These are phyloP conservation scores for Chlorencoelia australis DNA, from an alignment of 2,329 filamentous ascomycete species.

Conservation along the genomic window DNA sequence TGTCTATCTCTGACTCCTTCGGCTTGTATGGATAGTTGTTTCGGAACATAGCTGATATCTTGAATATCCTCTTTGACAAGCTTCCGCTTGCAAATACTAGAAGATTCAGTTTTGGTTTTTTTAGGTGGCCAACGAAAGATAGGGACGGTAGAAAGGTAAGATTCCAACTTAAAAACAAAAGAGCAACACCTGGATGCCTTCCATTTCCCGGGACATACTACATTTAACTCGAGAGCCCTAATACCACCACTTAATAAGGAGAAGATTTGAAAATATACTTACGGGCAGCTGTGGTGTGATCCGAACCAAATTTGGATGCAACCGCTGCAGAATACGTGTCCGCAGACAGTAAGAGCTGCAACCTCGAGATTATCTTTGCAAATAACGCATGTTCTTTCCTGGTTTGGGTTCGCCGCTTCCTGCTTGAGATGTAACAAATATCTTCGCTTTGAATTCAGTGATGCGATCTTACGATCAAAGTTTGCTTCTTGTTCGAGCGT, in stretches of 20 bases:
- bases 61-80: conserved; percentile 62
- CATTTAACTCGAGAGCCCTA: too few species aligned
- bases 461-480: conserved; percentile 47
- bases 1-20: conserved; percentile 33
- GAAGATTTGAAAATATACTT: too few species aligned
- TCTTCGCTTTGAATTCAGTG: conserved; percentile 60
- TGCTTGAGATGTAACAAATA: conserved; percentile 44
- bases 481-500: conserved; percentile 49
- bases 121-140: too few species aligned
- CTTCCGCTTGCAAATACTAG: conserved; percentile 69
- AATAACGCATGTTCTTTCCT: conserved; percentile 70
- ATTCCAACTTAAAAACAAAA: too few species aligned
- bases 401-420: conserved; percentile 42
- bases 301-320: conserved; percentile 69
- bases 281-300: conserved; percentile 9
- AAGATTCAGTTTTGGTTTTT: too few species aligned
- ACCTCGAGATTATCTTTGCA: conserved; percentile 67
- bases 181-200: too few species aligned
- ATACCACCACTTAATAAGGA: too few species aligned
- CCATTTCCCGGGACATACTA: too few species aligned
- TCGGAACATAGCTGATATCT: conserved; percentile 74
- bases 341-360: conserved; percentile 79
- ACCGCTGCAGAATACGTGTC: conserved; percentile 84
- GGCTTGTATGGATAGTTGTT: conserved; percentile 58
- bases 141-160: too few species aligned